Conservation (phyloP, 2,329 filamentous ascomycete genomes). For the Sarocladium brachiariae region DNA sequence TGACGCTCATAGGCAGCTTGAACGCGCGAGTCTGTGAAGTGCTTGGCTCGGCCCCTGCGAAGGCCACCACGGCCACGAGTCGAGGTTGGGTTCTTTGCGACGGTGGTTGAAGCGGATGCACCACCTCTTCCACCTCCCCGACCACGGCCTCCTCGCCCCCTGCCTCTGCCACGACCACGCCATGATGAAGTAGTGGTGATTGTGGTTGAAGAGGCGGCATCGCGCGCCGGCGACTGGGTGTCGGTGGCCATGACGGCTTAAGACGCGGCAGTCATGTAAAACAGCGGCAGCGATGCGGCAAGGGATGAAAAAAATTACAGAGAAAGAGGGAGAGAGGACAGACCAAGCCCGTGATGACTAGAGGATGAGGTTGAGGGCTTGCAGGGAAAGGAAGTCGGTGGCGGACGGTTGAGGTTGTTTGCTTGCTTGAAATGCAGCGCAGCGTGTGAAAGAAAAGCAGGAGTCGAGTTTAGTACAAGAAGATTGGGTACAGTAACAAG, state of each 20-base stretch:
- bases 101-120: constrained; percentile 9
- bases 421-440: constrained; percentile 1
- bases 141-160: constrained; percentile 21
- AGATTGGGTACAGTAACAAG: constrained; percentile 8
- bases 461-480: constrained; percentile 10
- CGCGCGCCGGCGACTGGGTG: constrained; percentile 30
- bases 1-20: constrained; percentile 57
- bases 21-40: constrained; percentile 45
- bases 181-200: constrained; percentile 8
- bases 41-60: constrained; percentile 47
- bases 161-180: constrained; percentile 29
- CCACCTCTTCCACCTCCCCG: constrained; percentile 21
- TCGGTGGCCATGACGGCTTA: constrained; percentile 29
- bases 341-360: background rate
- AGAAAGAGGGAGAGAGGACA: background rate
- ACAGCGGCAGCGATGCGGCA: constrained; percentile 1
- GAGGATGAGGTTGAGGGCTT: background rate
- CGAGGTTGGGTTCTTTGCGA: constrained; percentile 10
- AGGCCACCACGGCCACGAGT: constrained; percentile 24
- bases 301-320: background rate
- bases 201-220: constrained; percentile 21
- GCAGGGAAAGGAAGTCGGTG: constrained; percentile 4
- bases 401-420: background rate
- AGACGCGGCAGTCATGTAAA: constrained; percentile 15
- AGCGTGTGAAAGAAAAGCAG: constrained; percentile 8